Percentiles rank a stretch among this genome's conserved stretches.
Evolutionary conservation across 2,329 filamentous ascomycete species (phyloP).

Genomic region (Aspergillus transmontanensis): DNA sequence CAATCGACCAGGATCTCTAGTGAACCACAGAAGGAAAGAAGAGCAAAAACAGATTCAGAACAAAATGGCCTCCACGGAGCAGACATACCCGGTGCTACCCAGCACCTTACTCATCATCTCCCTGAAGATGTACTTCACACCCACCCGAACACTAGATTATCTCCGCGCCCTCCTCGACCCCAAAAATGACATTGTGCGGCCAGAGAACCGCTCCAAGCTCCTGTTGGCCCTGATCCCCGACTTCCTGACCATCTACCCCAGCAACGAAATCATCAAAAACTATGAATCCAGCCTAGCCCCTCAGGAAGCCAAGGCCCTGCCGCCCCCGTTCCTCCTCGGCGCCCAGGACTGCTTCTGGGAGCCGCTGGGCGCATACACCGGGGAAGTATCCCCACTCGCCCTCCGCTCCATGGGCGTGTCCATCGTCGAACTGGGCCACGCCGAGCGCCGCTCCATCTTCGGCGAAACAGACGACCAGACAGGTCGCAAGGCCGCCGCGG

Average conservation of each 20-base stretch:
- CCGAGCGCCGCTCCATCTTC: slow-evolving; percentile 73
- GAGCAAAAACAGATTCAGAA: background rate
- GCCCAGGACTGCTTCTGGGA: slow-evolving; percentile 77
- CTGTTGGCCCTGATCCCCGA: slow-evolving; percentile 80
- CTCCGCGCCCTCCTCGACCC: slow-evolving; percentile 53
- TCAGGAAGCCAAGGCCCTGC: slow-evolving; percentile 29
- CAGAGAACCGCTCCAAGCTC: slow-evolving; percentile 52
- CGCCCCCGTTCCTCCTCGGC: slow-evolving; percentile 62
- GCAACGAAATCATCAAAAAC: slow-evolving; percentile 41
- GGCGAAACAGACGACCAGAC: slow-evolving; percentile 72
- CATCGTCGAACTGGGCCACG: slow-evolving; percentile 79
- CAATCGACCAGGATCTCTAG: background rate
- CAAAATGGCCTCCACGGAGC: background rate
- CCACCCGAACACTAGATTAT: slow-evolving; percentile 58
- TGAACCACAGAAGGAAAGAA: background rate
- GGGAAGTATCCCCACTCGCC: slow-evolving; percentile 71
- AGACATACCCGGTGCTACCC: slow-evolving; percentile 35
- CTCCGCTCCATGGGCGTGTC: slow-evolving; percentile 68
- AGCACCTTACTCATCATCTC: slow-evolving; percentile 43
- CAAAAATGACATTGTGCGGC: slow-evolving; percentile 47
- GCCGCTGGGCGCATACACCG: slow-evolving; percentile 72
- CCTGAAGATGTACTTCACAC: slow-evolving; percentile 43
- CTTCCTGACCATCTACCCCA: slow-evolving; percentile 65
- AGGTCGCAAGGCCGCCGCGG: slow-evolving; percentile 69
- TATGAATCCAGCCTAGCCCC: slow-evolving; percentile 27